Evolutionary conservation across 2,329 filamentous ascomycete genomes (phyloP).

Genomic region (Alternaria incomplexa): DNA sequence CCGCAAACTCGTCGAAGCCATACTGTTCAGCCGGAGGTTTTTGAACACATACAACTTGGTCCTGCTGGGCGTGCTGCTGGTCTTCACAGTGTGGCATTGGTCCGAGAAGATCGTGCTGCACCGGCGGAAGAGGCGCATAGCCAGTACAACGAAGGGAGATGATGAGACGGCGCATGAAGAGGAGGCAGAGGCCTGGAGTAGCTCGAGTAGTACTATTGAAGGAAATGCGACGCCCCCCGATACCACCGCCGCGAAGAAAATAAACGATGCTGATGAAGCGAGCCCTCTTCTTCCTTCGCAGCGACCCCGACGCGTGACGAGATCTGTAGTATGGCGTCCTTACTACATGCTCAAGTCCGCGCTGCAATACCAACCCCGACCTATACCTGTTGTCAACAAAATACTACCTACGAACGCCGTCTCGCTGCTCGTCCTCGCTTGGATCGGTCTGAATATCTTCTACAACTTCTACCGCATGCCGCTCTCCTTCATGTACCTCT

Average conservation of each 20-base stretch:
- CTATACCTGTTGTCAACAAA: constrained; percentile 64
- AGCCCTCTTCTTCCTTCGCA: constrained; percentile 40
- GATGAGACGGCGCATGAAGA: constrained; percentile 3
- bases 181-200: constrained; percentile 39
- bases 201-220: constrained; percentile 49
- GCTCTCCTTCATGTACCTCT: constrained; percentile 57
- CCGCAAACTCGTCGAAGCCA: constrained; percentile 43
- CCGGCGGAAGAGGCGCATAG: constrained; percentile 15
- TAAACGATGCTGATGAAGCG: constrained; percentile 32
- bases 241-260: constrained; percentile 17
- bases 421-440: constrained; percentile 58
- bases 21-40: constrained; percentile 49
- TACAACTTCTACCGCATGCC: constrained; percentile 62
- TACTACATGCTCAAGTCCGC: constrained; percentile 35
- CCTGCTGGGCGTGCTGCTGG: constrained; percentile 44
- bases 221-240: constrained; percentile 45
- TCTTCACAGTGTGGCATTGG: constrained; percentile 49
- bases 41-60: constrained; percentile 50
- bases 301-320: not conserved
- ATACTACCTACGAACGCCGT: constrained; percentile 64
- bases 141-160: not conserved
- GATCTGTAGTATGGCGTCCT: constrained; percentile 17
- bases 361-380: constrained; percentile 64
- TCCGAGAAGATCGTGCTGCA: constrained; percentile 30
- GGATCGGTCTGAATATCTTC: constrained; percentile 63